Evolutionary conservation across 2,329 filamentous ascomycete species (phyloP).

Genomic region (Pseudogymnoascus sp.): DNA sequence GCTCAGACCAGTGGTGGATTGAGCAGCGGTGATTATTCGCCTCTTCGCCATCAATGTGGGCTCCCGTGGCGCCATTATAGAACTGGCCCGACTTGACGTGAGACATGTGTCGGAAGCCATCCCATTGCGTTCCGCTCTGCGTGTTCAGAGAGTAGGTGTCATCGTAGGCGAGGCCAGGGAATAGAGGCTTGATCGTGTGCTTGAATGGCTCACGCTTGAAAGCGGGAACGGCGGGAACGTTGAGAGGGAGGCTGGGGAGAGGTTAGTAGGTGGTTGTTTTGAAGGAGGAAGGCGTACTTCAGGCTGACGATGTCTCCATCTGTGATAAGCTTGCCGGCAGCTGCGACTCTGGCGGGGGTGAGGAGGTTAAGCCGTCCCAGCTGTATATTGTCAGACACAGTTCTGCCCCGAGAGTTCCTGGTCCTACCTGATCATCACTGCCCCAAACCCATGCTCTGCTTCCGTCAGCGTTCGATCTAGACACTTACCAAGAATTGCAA

Average conservation of each 20-base stretch:
- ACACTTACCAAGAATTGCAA: background rate
- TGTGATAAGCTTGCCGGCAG: constrained; percentile 34
- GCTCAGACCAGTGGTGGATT: constrained; percentile 26
- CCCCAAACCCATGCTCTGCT: constrained; percentile 27
- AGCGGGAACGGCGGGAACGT: constrained; percentile 29
- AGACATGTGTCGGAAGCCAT: constrained; percentile 39
- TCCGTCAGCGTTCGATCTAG: background rate
- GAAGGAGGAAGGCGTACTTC: constrained; percentile 19
- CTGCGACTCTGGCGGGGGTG: constrained; percentile 34
- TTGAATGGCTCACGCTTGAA: constrained; percentile 28
- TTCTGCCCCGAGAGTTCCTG: background rate
- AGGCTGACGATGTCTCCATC: constrained; percentile 35
- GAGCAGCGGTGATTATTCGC: constrained; percentile 22
- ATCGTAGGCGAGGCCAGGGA: constrained; percentile 41
- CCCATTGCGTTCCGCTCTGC: constrained; percentile 50
- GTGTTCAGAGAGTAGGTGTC: constrained; percentile 52
- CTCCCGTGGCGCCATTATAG: constrained; percentile 23
- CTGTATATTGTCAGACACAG: constrained; percentile 14
- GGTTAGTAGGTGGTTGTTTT: background rate
- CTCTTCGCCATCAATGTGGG: constrained; percentile 21
- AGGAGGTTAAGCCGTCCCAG: constrained; percentile 39
- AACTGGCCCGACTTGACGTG: constrained; percentile 20
- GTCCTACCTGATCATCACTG: constrained; percentile 22
- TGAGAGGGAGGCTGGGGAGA: constrained; percentile 20
- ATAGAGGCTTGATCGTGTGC: constrained; percentile 26